These are phyloP conservation scores for Mortierella sp. DNA, from an alignment of 371 early-diverging fungal species.

Conservation along the genomic window DNA sequence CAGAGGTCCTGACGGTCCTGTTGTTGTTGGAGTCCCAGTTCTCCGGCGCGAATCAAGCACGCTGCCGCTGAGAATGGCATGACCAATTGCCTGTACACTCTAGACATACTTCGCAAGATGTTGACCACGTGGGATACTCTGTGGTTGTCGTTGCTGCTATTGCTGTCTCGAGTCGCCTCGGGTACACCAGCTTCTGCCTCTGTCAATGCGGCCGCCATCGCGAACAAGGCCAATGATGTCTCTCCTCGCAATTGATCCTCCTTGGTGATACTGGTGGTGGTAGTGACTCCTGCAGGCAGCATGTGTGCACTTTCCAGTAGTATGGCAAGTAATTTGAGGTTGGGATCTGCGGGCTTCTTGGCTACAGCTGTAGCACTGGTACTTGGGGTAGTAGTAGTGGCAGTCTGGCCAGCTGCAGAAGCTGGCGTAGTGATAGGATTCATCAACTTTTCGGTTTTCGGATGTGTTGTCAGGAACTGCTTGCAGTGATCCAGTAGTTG, in stretches of 20 bases:
- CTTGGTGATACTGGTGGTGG: not conserved
- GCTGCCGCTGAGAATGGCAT: constrained; percentile 24
- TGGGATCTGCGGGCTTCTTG: constrained; percentile 45
- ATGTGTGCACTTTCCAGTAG: constrained; percentile 32
- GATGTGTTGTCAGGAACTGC: constrained; percentile 15
- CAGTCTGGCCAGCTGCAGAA: not conserved
- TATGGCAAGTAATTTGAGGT: constrained; percentile 34
- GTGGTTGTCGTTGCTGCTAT: constrained; percentile 2
- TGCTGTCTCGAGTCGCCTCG: no score
- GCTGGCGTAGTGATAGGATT: not conserved
- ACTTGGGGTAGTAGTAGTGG: no score
- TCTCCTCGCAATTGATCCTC: constrained; percentile 18
- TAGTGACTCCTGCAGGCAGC: constrained; percentile 11
- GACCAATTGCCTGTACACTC: constrained; percentile 18
- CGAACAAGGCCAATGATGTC: constrained; percentile 9
- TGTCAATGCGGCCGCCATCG: constrained; percentile 14
- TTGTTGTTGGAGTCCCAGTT: not conserved
- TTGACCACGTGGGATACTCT: not conserved
- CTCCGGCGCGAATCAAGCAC: constrained; percentile 29
- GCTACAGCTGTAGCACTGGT: not conserved
- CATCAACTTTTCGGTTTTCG: constrained; percentile 46
- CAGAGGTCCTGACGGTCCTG: no score
- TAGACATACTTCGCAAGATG: constrained; percentile 23
- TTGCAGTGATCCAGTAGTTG: constrained; percentile 23
- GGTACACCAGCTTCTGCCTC: not conserved